Conservation (phyloP, 129 eudicot species). For the Flaveria ramosissima region DNA sequence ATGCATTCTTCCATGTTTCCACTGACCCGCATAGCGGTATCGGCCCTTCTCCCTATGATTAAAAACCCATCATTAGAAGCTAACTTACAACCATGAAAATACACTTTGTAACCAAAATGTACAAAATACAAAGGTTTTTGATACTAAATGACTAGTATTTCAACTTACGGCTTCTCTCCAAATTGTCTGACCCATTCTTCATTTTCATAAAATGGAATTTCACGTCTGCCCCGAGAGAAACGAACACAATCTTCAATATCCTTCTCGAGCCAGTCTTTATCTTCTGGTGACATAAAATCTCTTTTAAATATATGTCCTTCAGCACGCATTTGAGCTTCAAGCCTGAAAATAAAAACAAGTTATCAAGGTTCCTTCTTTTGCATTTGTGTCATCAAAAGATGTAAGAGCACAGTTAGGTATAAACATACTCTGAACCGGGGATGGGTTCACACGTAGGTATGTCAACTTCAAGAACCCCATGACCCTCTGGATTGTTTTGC, state of each 20-base stretch:
- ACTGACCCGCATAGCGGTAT: slow-evolving; percentile 92
- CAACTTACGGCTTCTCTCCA: slow-evolving; percentile 79
- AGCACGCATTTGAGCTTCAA: slow-evolving; percentile 87
- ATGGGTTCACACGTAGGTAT: slow-evolving; percentile 77
- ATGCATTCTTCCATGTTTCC: slow-evolving; percentile 95
- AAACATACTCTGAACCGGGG: slow-evolving; percentile 88
- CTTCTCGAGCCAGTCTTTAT: slow-evolving; percentile 84
- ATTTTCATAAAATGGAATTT: slow-evolving; percentile 77
- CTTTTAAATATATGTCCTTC: slow-evolving; percentile 70
- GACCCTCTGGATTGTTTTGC: slow-evolving; percentile 85
- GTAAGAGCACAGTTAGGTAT: slow-evolving; percentile 20
- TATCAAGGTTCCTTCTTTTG: background rate
- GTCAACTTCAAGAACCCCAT: slow-evolving; percentile 95
- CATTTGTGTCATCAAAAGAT: background rate
- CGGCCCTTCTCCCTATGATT: slow-evolving; percentile 86
- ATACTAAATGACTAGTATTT: background rate
- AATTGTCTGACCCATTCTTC: slow-evolving; percentile 64
- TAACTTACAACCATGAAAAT: slow-evolving; percentile 6
- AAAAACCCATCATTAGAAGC: slow-evolving; percentile 10
- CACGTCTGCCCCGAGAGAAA: slow-evolving; percentile 48
- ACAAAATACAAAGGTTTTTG: background rate
- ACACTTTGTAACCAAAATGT: background rate
- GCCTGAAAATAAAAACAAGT: slow-evolving; percentile 44
- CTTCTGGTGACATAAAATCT: slow-evolving; percentile 88
- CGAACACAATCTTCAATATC: slow-evolving; percentile 79